A percentile compares a stretch with the other conserved stretches of the same genome.
Conservation (phyloP, 768 basidiomycete genomes). For the Pleurotus ostreatus region DNA sequence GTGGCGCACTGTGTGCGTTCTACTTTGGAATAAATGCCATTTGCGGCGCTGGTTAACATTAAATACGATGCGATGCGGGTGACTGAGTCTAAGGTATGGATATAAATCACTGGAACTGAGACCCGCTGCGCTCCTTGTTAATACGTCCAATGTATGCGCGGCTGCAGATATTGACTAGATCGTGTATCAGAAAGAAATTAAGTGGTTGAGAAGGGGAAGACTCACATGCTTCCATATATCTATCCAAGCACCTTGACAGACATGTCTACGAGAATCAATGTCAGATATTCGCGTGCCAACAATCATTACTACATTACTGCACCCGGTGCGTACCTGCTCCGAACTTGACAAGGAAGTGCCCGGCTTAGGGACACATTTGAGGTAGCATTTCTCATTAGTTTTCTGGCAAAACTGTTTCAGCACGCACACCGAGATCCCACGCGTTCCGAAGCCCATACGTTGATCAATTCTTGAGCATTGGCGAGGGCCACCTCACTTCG, state of each 20-base stretch:
- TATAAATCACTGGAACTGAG: constrained; percentile 4
- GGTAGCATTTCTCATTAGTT: constrained; percentile 74
- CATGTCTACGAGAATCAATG: constrained; percentile 51
- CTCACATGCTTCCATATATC: constrained; percentile 85
- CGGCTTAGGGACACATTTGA: constrained; percentile 76
- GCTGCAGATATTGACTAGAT: constrained; percentile 75
- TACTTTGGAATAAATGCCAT: neutral
- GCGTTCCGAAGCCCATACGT: constrained; percentile 36
- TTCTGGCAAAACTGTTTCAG: constrained; percentile 40
- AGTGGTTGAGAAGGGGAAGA: constrained; percentile 12
- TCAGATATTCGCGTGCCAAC: neutral
- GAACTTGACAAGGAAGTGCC: constrained; percentile 61
- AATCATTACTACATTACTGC: neutral
- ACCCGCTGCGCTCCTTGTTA: constrained; percentile 44
- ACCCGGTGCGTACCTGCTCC: constrained; percentile 54
- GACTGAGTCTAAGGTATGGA: neutral
- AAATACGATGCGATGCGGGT: neutral
- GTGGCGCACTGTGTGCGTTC: constrained; percentile 11
- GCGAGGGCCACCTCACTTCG: constrained; percentile 66
- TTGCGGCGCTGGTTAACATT: neutral
- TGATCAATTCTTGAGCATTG: constrained; percentile 81
- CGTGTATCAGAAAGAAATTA: neutral
- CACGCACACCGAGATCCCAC: too few relatives aligned
- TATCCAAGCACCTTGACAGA: constrained; percentile 69
- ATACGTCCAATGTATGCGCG: constrained; percentile 61